Conservation (phyloP, 108 stramenopile genomes). For the Mediolabrus comicus region DNA sequence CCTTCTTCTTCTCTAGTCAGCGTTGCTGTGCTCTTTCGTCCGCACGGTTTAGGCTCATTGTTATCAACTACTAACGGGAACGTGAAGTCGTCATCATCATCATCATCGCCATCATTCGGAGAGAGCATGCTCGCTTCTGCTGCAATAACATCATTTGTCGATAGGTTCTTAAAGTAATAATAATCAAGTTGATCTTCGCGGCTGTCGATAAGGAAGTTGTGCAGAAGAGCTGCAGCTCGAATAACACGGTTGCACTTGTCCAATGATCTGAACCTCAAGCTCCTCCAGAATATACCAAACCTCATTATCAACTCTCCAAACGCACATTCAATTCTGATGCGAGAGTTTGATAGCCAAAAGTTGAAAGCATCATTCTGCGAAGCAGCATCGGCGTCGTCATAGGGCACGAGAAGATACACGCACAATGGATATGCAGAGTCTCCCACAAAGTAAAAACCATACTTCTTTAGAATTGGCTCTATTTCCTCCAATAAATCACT, state of each 20-base stretch:
- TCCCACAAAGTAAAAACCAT: constrained; percentile 9
- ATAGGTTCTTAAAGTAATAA: background rate
- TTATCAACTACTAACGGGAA: background rate
- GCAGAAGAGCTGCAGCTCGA: constrained; percentile 2
- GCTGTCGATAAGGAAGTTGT: constrained; percentile 31
- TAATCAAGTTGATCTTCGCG: background rate
- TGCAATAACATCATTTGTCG: background rate
- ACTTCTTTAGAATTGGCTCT: background rate
- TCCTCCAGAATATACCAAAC: constrained; percentile 28
- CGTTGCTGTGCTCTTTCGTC: background rate
- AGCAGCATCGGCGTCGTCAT: background rate
- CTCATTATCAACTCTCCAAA: constrained; percentile 27
- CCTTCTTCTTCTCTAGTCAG: background rate
- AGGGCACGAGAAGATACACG: constrained; percentile 8
- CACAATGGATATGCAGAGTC: constrained; percentile 14
- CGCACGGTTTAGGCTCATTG: background rate
- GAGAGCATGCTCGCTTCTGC: background rate
- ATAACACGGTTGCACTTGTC: background rate
- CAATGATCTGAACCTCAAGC: constrained; percentile 5
- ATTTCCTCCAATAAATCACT: background rate
- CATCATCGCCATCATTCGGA: background rate
- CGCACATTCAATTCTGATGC: constrained; percentile 25
- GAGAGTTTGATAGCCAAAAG: constrained; percentile 12
- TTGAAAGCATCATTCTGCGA: constrained; percentile 14
- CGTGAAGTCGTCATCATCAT: background rate